A percentile compares a stretch with the other conserved stretches of the same genome.
Conservation (phyloP, 2,329 filamentous ascomycete species). For the Thielaviopsis populi region DNA sequence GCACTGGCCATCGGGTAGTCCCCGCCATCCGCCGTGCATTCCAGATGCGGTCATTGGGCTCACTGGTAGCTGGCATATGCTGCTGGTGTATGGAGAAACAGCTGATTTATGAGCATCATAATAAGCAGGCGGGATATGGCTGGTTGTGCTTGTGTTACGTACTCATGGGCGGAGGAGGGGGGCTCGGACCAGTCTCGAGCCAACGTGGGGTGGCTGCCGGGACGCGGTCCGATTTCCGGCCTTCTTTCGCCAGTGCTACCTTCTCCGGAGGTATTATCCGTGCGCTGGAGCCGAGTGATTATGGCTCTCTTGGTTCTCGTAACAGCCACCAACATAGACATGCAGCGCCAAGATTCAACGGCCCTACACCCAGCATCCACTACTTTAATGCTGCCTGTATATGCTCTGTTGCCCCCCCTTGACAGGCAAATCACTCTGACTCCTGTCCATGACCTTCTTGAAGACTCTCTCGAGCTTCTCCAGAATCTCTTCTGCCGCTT, state of each 20-base stretch:
- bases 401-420: conserved; percentile 17
- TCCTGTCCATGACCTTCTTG: conserved; percentile 23
- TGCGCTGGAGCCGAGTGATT: not conserved
- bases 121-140: not conserved
- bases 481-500: conserved; percentile 44
- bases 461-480: conserved; percentile 42
- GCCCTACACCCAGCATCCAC: not conserved
- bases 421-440: not conserved
- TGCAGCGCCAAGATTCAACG: not conserved
- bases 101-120: not conserved
- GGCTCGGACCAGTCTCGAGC: not conserved
- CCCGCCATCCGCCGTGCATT: not conserved
- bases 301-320: not conserved
- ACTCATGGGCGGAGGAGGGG: not conserved
- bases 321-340: not conserved
- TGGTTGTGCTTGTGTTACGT: not conserved
- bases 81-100: not conserved
- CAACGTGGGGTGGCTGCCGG: no score
- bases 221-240: no score
- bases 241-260: no score
- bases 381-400: conserved; percentile 11
- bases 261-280: no score
- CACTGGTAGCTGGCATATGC: not conserved
- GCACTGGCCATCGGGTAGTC: not conserved
- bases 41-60: not conserved